Conservation (phyloP, 108 stramenopile species). For the Aurantiochytrium sp. region DNA sequence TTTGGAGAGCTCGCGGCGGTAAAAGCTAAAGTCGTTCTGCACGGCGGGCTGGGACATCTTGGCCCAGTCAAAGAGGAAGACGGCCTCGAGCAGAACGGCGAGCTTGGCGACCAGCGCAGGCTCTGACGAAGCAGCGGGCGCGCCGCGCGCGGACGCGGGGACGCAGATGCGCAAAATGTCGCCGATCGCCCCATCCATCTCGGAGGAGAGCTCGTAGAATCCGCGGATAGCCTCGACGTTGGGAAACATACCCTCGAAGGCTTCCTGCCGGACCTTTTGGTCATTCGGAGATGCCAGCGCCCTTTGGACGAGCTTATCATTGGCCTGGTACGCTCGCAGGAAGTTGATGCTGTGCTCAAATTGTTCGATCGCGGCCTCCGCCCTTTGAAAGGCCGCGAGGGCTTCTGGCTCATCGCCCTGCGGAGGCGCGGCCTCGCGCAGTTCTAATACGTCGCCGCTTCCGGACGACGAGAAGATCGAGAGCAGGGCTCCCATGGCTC, state of each 20-base stretch:
- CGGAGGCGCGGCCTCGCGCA: not conserved
- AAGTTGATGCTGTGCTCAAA: not conserved
- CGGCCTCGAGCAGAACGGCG: not conserved
- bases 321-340: not conserved
- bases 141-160: too few relatives aligned
- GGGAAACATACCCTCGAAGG: conserved; percentile 25
- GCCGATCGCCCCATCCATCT: not conserved
- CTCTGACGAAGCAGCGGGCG: not conserved
- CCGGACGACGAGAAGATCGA: too few relatives aligned
- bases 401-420: not conserved
- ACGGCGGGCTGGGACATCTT: not conserved
- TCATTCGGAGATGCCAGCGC: not conserved
- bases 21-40: conserved; percentile 19
- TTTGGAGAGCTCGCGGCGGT: not conserved
- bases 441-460: not conserved
- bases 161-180: not conserved
- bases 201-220: not conserved
- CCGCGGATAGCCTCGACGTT: not conserved
- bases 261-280: not conserved
- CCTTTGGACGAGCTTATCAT: not conserved
- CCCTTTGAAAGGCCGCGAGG: not conserved
- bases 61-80: conserved; percentile 15
- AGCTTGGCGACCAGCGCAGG: not conserved
- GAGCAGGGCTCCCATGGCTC: too few relatives aligned
- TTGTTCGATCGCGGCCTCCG: not conserved